A percentile compares a stretch with the other conserved stretches of the same genome.
phyloP scores from a whole-genome alignment of 2,329 filamentous ascomycete genomes.

The Mollisia scopiformis region DNA sequence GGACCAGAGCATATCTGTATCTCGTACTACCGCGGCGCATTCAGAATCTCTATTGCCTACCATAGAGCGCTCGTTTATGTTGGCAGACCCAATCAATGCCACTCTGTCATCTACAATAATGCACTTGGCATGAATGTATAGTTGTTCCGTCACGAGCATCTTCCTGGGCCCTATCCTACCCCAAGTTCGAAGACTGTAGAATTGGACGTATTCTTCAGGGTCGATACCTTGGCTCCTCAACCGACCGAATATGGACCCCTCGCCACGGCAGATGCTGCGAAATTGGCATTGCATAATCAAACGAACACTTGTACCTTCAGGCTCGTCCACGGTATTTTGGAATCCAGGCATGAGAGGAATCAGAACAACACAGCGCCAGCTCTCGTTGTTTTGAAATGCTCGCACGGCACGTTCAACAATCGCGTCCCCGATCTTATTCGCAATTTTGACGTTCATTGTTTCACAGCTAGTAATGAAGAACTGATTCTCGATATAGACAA shows the following conservation, averaged over 20 bases:
- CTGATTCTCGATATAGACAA: constrained; percentile 98
- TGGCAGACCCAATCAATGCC: constrained; percentile 93
- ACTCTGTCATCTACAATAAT: constrained; percentile 95
- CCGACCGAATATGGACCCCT: constrained; percentile 88
- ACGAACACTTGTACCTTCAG: constrained; percentile 91
- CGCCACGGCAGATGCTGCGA: constrained; percentile 91
- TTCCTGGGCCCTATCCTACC: constrained; percentile 85
- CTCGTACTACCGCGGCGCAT: constrained; percentile 84
- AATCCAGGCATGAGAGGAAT: constrained; percentile 99
- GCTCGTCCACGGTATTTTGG: constrained; percentile 92
- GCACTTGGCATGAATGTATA: constrained; percentile 97
- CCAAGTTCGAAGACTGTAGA: constrained; percentile 92
- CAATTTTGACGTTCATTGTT: constrained; percentile 82
- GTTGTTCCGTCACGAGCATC: constrained; percentile 86
- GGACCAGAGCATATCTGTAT: constrained; percentile 90
- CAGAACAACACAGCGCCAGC: constrained; percentile 87
- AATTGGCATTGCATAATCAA: constrained; percentile 98
- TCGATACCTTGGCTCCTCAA: constrained; percentile 81
- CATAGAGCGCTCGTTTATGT: constrained; percentile 98
- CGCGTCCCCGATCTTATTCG: constrained; percentile 93
- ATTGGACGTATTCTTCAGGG: constrained; percentile 92
- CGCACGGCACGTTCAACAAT: constrained; percentile 89
- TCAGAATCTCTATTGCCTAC: constrained; percentile 90
- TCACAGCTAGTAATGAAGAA: constrained; percentile 96
- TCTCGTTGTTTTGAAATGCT: constrained; percentile 80